Conservation (phyloP, 495 filamentous ascomycete species). For the Terfezia claveryi region DNA sequence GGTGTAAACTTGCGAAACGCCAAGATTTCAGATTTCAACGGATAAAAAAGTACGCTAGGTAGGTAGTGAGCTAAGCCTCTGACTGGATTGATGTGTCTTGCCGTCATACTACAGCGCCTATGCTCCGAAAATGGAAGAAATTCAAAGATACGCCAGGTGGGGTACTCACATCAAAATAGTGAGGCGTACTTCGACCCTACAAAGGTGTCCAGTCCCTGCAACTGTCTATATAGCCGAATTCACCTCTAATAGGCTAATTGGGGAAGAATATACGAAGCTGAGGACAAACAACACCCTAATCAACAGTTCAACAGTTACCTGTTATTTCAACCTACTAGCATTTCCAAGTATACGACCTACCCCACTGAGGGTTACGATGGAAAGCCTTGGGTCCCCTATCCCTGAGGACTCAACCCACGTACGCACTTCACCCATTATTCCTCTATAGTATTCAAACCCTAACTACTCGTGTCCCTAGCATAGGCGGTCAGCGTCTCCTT, state of each 20-base stretch:
- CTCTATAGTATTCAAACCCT: neutral
- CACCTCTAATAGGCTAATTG: too few relatives aligned
- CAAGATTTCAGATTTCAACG: neutral
- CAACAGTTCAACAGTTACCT: too few relatives aligned
- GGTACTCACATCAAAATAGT: neutral
- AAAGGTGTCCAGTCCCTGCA: too few relatives aligned
- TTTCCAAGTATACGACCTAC: neutral
- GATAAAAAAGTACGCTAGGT: too few relatives aligned
- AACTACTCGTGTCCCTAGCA: constrained; percentile 9
- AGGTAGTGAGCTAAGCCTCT: too few relatives aligned
- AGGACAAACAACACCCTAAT: too few relatives aligned
- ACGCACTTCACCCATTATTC: constrained; percentile 15
- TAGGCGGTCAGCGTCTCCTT: constrained; percentile 92
- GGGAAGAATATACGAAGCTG: too few relatives aligned
- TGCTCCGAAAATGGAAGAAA: too few relatives aligned
- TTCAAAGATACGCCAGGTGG: too few relatives aligned
- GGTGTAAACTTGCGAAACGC: neutral
- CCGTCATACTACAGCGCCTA: too few relatives aligned
- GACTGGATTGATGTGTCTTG: too few relatives aligned
- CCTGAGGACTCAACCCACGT: constrained; percentile 40
- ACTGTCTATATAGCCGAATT: too few relatives aligned
- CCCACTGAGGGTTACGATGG: neutral
- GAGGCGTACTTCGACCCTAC: neutral
- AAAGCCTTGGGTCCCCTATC: constrained; percentile 31
- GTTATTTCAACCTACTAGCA: neutral